Evolutionary conservation across 306 rosid genomes (phyloP).

Genomic region (Leucaena leucocephala): DNA sequence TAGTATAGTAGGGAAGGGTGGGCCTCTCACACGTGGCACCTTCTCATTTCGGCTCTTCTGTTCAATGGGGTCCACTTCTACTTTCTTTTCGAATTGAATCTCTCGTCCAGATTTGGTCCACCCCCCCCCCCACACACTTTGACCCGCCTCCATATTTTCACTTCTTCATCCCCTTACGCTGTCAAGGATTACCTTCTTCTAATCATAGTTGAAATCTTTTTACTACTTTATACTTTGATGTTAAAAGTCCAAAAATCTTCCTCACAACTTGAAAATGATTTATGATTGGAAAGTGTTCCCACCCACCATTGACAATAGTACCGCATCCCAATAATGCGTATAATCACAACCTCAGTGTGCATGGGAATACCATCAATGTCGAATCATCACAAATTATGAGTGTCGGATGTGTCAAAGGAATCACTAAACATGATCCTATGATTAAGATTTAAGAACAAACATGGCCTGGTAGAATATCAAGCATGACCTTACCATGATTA

Average conservation of each 20-base stretch:
- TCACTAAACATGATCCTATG: background rate
- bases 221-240: background rate
- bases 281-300: background rate
- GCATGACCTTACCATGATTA: background rate
- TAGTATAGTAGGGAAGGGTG: background rate
- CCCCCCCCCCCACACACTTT: background rate
- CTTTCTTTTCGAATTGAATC: conserved; percentile 2
- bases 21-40: background rate
- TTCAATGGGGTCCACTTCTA: background rate
- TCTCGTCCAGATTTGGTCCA: background rate
- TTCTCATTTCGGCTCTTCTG: background rate
- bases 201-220: too few relatives aligned
- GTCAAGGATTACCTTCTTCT: too few relatives aligned
- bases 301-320: background rate
- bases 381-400: background rate
- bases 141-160: background rate
- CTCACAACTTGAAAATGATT: background rate
- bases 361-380: background rate
- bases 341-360: background rate
- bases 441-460: background rate
- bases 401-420: background rate
- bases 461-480: background rate
- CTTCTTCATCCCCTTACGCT: background rate
- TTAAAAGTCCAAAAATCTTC: background rate
- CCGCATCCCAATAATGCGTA: background rate